Evolutionary conservation across 345 rosid species (phyloP).

Genomic region (Cardiospermum halicacabum): DNA sequence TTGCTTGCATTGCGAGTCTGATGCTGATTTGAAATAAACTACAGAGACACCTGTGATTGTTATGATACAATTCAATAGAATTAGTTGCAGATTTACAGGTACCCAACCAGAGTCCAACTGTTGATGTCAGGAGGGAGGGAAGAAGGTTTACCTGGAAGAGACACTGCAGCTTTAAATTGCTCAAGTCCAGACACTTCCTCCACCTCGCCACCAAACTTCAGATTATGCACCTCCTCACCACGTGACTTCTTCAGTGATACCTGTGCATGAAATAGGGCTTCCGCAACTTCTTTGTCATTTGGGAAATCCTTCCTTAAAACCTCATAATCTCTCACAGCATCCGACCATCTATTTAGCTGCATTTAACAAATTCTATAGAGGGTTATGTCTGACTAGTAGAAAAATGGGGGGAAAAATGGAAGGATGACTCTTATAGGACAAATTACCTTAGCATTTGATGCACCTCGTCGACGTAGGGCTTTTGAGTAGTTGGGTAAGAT

Average conservation of each 20-base stretch:
- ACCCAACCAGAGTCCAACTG: neutral
- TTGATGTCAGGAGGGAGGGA: neutral
- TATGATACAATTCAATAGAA: constrained; percentile 8
- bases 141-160: constrained; percentile 52
- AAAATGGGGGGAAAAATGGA: neutral
- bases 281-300: constrained; percentile 75
- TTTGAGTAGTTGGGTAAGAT: constrained; percentile 69
- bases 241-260: constrained; percentile 88
- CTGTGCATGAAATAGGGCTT: constrained; percentile 86
- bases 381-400: neutral
- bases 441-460: constrained; percentile 71
- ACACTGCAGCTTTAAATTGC: constrained; percentile 76
- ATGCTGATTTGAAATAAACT: constrained; percentile 59
- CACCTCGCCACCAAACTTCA: constrained; percentile 97
- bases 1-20: constrained; percentile 75
- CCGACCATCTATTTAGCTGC: constrained; percentile 88
- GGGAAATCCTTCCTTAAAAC: constrained; percentile 76
- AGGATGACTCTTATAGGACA: constrained; percentile 2
- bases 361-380: constrained; percentile 16
- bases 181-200: constrained; percentile 68
- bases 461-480: constrained; percentile 88
- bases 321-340: constrained; percentile 85
- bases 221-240: constrained; percentile 82
- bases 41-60: constrained; percentile 61
- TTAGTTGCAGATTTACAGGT: constrained; percentile 3